A percentile compares a stretch with the other conserved stretches of the same genome.
phyloP scores from a whole-genome alignment of 1,284 basidiomycete species.

The Thecaphora thlaspeos region DNA sequence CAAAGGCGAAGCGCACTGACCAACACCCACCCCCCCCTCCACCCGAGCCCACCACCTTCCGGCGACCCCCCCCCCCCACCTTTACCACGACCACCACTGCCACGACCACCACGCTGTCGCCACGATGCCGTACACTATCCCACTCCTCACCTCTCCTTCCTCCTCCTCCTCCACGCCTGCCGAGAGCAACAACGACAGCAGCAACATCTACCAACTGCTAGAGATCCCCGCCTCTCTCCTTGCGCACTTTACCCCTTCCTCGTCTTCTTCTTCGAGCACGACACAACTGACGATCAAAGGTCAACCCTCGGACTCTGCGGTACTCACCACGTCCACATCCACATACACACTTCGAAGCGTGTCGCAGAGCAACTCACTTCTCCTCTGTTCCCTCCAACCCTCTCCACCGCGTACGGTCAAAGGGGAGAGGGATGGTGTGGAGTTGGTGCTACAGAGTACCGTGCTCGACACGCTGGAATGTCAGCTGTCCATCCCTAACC shows the following conservation, averaged over 20 bases:
- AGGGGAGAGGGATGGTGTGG: too few relatives aligned
- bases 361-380: slow-evolving; percentile 48
- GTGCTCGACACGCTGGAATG: slow-evolving; percentile 46
- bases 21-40: too few relatives aligned
- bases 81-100: too few relatives aligned
- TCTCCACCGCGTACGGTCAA: slow-evolving; percentile 2
- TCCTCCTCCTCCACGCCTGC: background rate
- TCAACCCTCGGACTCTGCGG: slow-evolving; percentile 45
- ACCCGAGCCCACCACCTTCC: too few relatives aligned
- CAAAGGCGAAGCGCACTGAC: too few relatives aligned
- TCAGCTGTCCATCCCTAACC: slow-evolving; percentile 36
- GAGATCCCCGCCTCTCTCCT: slow-evolving; percentile 42
- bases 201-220: slow-evolving; percentile 20
- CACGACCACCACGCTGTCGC: too few relatives aligned
- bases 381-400: slow-evolving; percentile 38
- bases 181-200: too few relatives aligned
- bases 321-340: slow-evolving; percentile 40
- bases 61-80: too few relatives aligned
- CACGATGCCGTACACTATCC: background rate
- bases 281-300: slow-evolving; percentile 48
- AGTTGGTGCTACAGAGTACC: slow-evolving; percentile 36
- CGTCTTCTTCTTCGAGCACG: slow-evolving; percentile 4
- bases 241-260: slow-evolving; percentile 16
- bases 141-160: background rate
- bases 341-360: slow-evolving; percentile 51